Conservation (phyloP, 2,329 filamentous ascomycete species). For the Colletotrichum brevisporum region DNA sequence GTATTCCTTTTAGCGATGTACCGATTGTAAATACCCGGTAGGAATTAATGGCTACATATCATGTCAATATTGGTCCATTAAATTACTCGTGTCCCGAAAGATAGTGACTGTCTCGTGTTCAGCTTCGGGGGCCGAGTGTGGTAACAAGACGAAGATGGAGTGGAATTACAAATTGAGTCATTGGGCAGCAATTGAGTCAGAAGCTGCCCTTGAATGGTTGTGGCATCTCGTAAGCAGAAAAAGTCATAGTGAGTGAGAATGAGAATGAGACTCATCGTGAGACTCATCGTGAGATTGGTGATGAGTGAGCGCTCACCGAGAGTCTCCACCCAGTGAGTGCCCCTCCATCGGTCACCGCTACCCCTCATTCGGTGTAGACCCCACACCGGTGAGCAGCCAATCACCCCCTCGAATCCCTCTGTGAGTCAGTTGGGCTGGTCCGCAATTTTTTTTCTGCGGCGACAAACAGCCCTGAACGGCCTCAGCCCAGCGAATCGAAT, state of each 20-base stretch:
- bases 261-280: not conserved
- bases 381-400: slow-evolving; percentile 8
- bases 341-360: slow-evolving; percentile 16
- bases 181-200: no score
- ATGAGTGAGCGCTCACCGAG: not conserved
- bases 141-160: no score
- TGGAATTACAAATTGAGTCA: no score
- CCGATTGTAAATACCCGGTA: not conserved
- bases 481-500: slow-evolving; percentile 34
- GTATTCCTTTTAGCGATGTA: slow-evolving; percentile 63
- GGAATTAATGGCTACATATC: not conserved
- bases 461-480: slow-evolving; percentile 16
- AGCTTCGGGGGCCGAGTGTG: not conserved
- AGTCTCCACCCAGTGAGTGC: not conserved
- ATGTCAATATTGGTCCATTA: no score
- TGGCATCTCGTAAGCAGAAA: not conserved
- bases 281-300: not conserved
- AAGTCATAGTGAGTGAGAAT: not conserved
- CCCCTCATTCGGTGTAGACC: slow-evolving; percentile 26
- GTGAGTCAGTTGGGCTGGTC: slow-evolving; percentile 32
- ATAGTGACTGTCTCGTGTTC: not conserved
- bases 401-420: not conserved
- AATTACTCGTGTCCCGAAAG: not conserved
- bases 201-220: no score
- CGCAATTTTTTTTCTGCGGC: slow-evolving; percentile 38